Conservation (phyloP, 2,329 filamentous ascomycete genomes). For the Chaetomium sp. region DNA sequence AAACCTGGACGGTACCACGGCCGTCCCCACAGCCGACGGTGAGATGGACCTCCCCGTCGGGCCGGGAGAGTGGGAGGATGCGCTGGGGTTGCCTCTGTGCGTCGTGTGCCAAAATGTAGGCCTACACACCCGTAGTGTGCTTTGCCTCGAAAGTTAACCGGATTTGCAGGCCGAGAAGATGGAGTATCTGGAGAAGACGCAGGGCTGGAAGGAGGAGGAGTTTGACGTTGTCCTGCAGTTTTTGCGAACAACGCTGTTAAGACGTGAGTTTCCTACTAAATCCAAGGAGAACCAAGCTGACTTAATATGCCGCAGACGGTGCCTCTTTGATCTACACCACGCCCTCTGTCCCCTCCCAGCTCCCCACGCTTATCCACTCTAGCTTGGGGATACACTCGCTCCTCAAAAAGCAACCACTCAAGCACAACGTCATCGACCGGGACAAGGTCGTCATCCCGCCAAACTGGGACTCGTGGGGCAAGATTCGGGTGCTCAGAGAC, state of each 20-base stretch:
- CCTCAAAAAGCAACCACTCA: constrained; percentile 74
- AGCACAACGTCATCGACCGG: constrained; percentile 88
- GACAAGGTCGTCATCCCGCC: constrained; percentile 93
- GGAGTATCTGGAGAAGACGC: constrained; percentile 83
- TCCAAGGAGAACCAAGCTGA: constrained; percentile 25
- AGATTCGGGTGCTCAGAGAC: constrained; percentile 88
- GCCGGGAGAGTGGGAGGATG: constrained; percentile 91
- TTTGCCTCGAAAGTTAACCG: constrained; percentile 32
- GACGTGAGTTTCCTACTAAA: constrained; percentile 60
- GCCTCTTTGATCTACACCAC: constrained; percentile 84
- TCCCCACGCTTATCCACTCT: constrained; percentile 80
- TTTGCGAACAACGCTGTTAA: constrained; percentile 83
- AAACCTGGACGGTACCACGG: constrained; percentile 63
- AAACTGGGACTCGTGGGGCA: constrained; percentile 99
- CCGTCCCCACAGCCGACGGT: constrained; percentile 61
- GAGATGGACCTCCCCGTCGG: constrained; percentile 76
- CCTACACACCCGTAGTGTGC: background rate
- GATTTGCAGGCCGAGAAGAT: constrained; percentile 76
- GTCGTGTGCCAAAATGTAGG: constrained; percentile 94
- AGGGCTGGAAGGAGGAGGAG: constrained; percentile 92
- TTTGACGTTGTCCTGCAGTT: constrained; percentile 97
- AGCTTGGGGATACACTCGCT: constrained; percentile 84
- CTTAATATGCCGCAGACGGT: constrained; percentile 59
- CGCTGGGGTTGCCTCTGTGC: constrained; percentile 80
- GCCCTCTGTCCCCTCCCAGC: constrained; percentile 72